A percentile compares a stretch with the other conserved stretches of the same genome.
phyloP scores from a whole-genome alignment of 768 basidiomycete species.

The Scleroderma bovista region DNA sequence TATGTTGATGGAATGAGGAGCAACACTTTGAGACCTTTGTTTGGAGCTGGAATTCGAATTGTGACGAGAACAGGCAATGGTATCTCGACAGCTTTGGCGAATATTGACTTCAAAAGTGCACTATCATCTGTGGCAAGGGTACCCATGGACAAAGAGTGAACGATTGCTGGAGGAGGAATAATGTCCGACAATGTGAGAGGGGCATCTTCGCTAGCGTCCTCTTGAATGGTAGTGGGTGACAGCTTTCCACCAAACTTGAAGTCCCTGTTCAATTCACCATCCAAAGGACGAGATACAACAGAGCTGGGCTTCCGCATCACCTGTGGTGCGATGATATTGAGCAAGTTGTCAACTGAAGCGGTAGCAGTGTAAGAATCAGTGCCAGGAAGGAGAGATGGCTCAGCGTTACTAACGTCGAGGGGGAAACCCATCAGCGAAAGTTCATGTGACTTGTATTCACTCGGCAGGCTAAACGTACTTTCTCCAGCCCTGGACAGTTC shows the following conservation, averaged over 20 bases:
- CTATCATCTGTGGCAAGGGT: conserved; percentile 46
- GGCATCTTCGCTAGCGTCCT: conserved; percentile 15
- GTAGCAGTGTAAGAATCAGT: too few relatives aligned
- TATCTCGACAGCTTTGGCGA: conserved; percentile 40
- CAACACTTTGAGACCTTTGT: conserved; percentile 19
- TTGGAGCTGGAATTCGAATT: conserved; percentile 44
- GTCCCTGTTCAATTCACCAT: conserved; percentile 62
- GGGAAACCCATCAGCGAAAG: too few relatives aligned
- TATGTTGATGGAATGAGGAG: conserved; percentile 12
- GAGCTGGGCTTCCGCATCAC: conserved; percentile 23
- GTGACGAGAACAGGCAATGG: conserved; percentile 32
- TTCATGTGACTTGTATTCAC: too few relatives aligned
- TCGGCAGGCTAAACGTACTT: too few relatives aligned
- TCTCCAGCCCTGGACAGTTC: too few relatives aligned
- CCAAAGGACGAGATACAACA: conserved; percentile 42
- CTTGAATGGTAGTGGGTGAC: conserved; percentile 9
- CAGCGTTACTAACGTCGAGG: too few relatives aligned
- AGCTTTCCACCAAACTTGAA: conserved; percentile 69
- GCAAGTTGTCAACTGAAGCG: too few relatives aligned
- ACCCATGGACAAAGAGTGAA: conserved; percentile 41
- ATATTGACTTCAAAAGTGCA: conserved; percentile 50
- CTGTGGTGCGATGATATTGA: conserved; percentile 9
- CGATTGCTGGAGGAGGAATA: conserved; percentile 58
- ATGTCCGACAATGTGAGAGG: conserved; percentile 68
- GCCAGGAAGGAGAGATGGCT: too few relatives aligned